A percentile compares a stretch with the other conserved stretches of the same genome.
These are phyloP conservation scores for Avena eriantha DNA, from an alignment of 176 grass and related monocot genomes.

Conservation along the genomic window DNA sequence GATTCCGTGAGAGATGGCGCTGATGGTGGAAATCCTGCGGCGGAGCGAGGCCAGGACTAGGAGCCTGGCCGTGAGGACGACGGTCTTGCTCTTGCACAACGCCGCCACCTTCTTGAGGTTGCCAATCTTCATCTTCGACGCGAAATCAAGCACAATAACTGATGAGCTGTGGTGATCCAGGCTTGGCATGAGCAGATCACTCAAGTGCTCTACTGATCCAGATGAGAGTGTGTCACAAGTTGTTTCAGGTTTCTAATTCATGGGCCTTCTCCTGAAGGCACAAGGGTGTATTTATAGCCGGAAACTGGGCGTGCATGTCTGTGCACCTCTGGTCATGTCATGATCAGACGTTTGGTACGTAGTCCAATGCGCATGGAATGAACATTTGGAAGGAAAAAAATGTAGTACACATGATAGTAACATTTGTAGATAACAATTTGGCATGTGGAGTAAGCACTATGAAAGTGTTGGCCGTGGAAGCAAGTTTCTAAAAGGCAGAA, in stretches of 20 bases:
- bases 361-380: slow-evolving; percentile 35
- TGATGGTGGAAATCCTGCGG: neutral
- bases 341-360: slow-evolving; percentile 15
- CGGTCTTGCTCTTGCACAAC: slow-evolving; percentile 7
- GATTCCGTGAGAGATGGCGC: neutral
- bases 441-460: slow-evolving; percentile 44
- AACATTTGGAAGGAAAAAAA: neutral
- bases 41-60: slow-evolving; percentile 2
- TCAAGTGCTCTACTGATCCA: neutral
- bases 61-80: neutral
- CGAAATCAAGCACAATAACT: neutral
- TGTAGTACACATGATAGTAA: neutral
- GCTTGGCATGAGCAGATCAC: slow-evolving; percentile 39
- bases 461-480: slow-evolving; percentile 34
- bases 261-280: slow-evolving; percentile 46
- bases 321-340: slow-evolving; percentile 15
- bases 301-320: neutral
- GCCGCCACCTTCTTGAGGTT: slow-evolving; percentile 15
- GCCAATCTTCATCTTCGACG: slow-evolving; percentile 16
- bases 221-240: neutral
- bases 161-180: neutral
- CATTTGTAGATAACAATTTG: slow-evolving; percentile 21
- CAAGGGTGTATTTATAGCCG: slow-evolving; percentile 67
- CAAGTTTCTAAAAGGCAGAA: slow-evolving; percentile 6
- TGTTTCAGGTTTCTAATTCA: slow-evolving; percentile 30